These are phyloP conservation scores for Globisporangium abappressorium DNA, from an alignment of 352 stramenopile genomes.

Conservation along the genomic window DNA sequence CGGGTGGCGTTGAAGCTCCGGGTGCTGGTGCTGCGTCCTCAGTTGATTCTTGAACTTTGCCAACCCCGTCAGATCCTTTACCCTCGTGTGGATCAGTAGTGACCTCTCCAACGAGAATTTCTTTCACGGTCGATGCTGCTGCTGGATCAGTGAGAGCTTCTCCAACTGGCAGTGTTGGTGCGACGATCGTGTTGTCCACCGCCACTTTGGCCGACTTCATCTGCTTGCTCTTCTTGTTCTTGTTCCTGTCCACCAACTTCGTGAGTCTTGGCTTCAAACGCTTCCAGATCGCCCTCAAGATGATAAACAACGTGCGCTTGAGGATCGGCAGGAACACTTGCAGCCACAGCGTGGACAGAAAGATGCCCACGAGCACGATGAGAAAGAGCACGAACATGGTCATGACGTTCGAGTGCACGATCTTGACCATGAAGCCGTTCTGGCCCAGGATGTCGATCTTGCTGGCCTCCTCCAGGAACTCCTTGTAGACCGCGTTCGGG, in stretches of 20 bases:
- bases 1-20: neutral
- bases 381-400: constrained; percentile 68
- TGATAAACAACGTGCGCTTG: constrained; percentile 32
- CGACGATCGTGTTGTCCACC: constrained; percentile 22
- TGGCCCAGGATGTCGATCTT: constrained; percentile 53
- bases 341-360: constrained; percentile 57
- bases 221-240: constrained; percentile 11
- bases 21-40: neutral
- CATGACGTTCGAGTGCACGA: constrained; percentile 72
- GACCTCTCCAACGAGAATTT: too few relatives aligned
- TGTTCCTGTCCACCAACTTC: constrained; percentile 3
- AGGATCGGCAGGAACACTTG: constrained; percentile 53
- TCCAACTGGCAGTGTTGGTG: too few relatives aligned
- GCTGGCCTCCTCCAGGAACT: constrained; percentile 34
- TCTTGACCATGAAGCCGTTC: constrained; percentile 60
- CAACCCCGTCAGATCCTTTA: too few relatives aligned
- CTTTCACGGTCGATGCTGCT: too few relatives aligned
- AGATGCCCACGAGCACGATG: constrained; percentile 41
- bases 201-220: constrained; percentile 38
- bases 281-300: constrained; percentile 33
- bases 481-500: constrained; percentile 41
- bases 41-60: too few relatives aligned
- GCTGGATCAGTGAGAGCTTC: too few relatives aligned
- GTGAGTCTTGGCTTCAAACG: constrained; percentile 18
- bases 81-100: too few relatives aligned